Evolutionary conservation across 2,329 filamentous ascomycete species (phyloP).

Genomic region (Clonostachys chloroleuca): DNA sequence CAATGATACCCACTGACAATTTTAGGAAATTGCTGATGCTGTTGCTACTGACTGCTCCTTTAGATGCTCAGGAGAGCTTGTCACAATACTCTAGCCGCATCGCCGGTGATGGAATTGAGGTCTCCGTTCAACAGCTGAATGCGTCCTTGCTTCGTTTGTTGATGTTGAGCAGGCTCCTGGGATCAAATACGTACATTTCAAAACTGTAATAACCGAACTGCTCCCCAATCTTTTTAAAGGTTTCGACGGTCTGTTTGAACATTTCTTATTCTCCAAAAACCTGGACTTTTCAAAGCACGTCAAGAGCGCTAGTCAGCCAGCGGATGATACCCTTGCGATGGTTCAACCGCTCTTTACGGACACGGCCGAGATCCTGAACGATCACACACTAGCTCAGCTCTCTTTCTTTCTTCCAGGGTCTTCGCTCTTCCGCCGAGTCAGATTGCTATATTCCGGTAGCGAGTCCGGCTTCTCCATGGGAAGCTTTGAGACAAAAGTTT

Average conservation of each 20-base stretch:
- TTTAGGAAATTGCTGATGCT: conserved; percentile 68
- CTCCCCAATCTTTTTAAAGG: conserved; percentile 65
- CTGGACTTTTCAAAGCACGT: conserved; percentile 59
- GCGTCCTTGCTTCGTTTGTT: conserved; percentile 62
- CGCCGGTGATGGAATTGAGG: conserved; percentile 47
- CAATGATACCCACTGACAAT: conserved; percentile 71
- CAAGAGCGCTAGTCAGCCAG: conserved; percentile 10
- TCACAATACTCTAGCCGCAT: conserved; percentile 56
- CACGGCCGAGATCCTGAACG: conserved; percentile 57
- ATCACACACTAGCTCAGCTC: conserved; percentile 63
- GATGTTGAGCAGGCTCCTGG: conserved; percentile 60
- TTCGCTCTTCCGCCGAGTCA: conserved; percentile 60
- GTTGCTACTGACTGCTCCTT: conserved; percentile 60
- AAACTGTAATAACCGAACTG: conserved; percentile 51
- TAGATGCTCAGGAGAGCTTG: conserved; percentile 61
- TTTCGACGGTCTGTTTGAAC: conserved; percentile 66
- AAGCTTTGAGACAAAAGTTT: conserved; percentile 69
- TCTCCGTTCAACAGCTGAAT: conserved; percentile 58
- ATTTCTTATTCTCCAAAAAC: conserved; percentile 71
- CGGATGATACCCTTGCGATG: conserved; percentile 11
- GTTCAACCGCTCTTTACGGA: conserved; percentile 46
- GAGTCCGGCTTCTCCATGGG: conserved; percentile 74
- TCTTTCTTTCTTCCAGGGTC: conserved; percentile 67
- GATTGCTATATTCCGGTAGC: conserved; percentile 65
- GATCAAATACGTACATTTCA: conserved; percentile 59